A percentile compares a stretch with the other conserved stretches of the same genome.
Evolutionary conservation across 345 rosid species (phyloP).

Genomic region (Crucihimalaya himalaica): DNA sequence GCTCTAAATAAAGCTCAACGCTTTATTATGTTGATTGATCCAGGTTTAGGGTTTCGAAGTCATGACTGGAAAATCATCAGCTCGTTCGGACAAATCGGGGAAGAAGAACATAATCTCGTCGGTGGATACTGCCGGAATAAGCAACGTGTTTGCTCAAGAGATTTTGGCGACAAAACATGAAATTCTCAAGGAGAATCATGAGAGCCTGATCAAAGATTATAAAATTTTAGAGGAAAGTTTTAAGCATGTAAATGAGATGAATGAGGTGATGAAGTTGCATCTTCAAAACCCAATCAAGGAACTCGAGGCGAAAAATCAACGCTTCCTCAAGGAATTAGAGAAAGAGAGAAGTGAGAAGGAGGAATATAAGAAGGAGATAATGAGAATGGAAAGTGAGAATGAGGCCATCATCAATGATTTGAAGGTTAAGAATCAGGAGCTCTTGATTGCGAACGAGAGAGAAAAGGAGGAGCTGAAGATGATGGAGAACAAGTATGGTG

Average conservation of each 20-base stretch:
- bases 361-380: neutral
- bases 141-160: neutral
- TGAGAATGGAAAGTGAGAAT: neutral
- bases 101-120: slow-evolving; percentile 12
- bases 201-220: slow-evolving; percentile 16
- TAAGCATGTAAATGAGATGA: neutral
- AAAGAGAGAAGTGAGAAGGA: slow-evolving; percentile 21
- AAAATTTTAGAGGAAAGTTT: neutral
- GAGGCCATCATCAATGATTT: neutral
- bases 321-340: slow-evolving; percentile 26
- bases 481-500: neutral
- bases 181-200: slow-evolving; percentile 27
- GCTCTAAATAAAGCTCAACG: neutral
- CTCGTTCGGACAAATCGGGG: neutral
- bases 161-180: neutral
- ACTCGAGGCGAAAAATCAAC: neutral
- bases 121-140: neutral
- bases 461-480: neutral
- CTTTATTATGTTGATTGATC: slow-evolving; percentile 14
- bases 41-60: slow-evolving; percentile 15
- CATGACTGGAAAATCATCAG: slow-evolving; percentile 25
- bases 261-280: neutral
- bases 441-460: neutral
- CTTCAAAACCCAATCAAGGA: slow-evolving; percentile 3
- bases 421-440: slow-evolving; percentile 6